Conservation (phyloP, 768 basidiomycete genomes). For the Hygrophoropsis aurantiaca region DNA sequence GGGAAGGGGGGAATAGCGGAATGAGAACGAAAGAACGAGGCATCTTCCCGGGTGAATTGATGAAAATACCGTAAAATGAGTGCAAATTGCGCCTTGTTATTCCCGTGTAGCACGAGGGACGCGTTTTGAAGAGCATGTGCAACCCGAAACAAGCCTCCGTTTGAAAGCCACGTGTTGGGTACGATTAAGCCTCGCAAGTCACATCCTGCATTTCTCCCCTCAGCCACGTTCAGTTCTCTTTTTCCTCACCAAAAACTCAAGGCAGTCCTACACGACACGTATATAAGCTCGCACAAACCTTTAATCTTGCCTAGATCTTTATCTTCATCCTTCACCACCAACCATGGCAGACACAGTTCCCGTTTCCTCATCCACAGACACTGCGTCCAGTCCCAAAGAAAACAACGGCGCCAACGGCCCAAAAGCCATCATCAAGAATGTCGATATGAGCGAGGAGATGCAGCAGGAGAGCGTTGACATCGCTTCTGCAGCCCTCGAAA, state of each 20-base stretch:
- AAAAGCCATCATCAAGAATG: constrained; percentile 94
- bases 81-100: constrained; percentile 1
- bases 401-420: constrained; percentile 40
- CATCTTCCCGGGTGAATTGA: background rate
- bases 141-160: constrained; percentile 3
- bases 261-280: constrained; percentile 18
- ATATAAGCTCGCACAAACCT: constrained; percentile 22
- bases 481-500: constrained; percentile 80
- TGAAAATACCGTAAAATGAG: background rate
- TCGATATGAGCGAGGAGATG: constrained; percentile 97
- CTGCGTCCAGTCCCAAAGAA: constrained; percentile 42
- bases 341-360: constrained; percentile 60
- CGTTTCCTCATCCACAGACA: constrained; percentile 55
- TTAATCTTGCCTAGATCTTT: constrained; percentile 2
- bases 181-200: constrained; percentile 10
- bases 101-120: constrained; percentile 7
- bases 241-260: constrained; percentile 24
- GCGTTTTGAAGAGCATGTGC: constrained; percentile 12
- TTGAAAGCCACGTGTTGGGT: constrained; percentile 14
- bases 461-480: constrained; percentile 93
- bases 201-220: constrained; percentile 13
- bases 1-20: background rate
- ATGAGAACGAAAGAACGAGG: constrained; percentile 5
- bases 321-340: constrained; percentile 4
- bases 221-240: constrained; percentile 12